These are phyloP conservation scores for Penicillium chermesinum DNA, from an alignment of 495 filamentous ascomycete species.

Conservation along the genomic window DNA sequence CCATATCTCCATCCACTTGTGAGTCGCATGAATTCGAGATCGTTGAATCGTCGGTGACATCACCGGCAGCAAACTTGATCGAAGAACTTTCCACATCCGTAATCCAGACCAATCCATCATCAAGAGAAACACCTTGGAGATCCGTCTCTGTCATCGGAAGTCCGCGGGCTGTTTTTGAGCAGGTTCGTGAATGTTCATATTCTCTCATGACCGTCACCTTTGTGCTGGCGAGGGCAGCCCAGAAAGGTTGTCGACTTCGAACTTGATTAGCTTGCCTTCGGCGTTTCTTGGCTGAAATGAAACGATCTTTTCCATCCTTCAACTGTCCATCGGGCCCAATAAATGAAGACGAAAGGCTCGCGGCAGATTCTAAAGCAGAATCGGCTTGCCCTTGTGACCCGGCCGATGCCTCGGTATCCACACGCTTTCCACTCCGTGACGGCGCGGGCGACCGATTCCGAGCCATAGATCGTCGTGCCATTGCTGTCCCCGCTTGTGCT, in stretches of 20 bases:
- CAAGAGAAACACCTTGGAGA: conserved; percentile 73
- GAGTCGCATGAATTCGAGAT: conserved; percentile 29
- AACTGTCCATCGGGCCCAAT: conserved; percentile 48
- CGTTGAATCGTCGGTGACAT: conserved; percentile 48
- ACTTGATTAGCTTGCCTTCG: conserved; percentile 85
- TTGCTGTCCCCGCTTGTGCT: conserved; percentile 63
- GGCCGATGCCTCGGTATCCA: conserved; percentile 54
- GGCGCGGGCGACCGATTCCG: conserved; percentile 44
- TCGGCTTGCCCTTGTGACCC: conserved; percentile 44
- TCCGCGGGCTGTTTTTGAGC: conserved; percentile 63
- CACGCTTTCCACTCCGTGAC: conserved; percentile 41
- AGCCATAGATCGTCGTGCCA: conserved; percentile 49
- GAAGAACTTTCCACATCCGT: conserved; percentile 76
- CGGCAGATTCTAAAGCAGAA: conserved; percentile 40
- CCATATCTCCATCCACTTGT: conserved; percentile 44
- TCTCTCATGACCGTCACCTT: conserved; percentile 93
- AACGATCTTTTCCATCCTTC: conserved; percentile 52
- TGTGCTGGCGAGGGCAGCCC: conserved; percentile 89
- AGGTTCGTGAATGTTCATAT: conserved; percentile 77
- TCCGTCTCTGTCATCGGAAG: conserved; percentile 74
- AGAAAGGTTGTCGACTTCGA: conserved; percentile 83
- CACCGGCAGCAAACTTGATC: conserved; percentile 75
- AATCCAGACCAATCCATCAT: conserved; percentile 81
- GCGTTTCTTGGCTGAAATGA: conserved; percentile 69
- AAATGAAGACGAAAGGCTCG: conserved; percentile 44